These are phyloP conservation scores for Chaetomiaceae sp. DNA, from an alignment of 2,329 filamentous ascomycete species.

Conservation along the genomic window DNA sequence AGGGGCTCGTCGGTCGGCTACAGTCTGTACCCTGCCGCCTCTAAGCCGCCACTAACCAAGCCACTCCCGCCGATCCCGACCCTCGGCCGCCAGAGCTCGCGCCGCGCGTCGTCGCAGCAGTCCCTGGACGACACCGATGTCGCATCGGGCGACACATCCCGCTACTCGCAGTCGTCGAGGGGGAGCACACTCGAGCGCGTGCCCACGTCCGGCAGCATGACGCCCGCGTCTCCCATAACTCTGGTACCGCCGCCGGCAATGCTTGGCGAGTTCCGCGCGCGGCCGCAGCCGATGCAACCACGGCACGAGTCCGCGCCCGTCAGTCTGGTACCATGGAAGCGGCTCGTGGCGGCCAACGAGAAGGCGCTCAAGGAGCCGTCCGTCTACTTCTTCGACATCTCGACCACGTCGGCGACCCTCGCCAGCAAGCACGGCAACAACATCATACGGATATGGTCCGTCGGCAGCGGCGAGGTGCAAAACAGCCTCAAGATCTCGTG, in stretches of 20 bases:
- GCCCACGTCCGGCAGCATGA: constrained; percentile 13
- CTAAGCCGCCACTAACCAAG: constrained; percentile 19
- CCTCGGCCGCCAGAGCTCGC: constrained; percentile 11
- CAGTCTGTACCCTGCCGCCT: constrained; percentile 24
- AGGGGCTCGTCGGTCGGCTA: constrained; percentile 20
- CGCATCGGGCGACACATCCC: constrained; percentile 19
- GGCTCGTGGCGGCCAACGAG: constrained; percentile 18
- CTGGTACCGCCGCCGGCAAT: not conserved
- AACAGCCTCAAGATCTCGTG: constrained; percentile 36
- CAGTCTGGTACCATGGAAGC: constrained; percentile 24
- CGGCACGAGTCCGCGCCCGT: constrained; percentile 8
- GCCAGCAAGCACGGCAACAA: constrained; percentile 34
- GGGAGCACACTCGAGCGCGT: constrained; percentile 20
- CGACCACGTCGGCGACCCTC: constrained; percentile 31
- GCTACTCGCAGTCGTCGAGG: constrained; percentile 23
- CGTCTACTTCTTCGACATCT: constrained; percentile 36
- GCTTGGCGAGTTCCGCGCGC: constrained; percentile 9
- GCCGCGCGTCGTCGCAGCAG: constrained; percentile 17
- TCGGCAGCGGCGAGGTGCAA: constrained; percentile 25
- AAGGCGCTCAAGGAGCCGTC: constrained; percentile 28
- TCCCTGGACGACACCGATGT: constrained; percentile 21
- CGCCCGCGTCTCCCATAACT: constrained; percentile 3
- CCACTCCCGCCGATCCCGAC: constrained; percentile 24
- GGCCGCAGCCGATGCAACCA: not conserved
- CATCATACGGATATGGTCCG: constrained; percentile 29